Percentiles rank a stretch among this genome's conserved stretches.
These are phyloP conservation scores for Ceratopteris richardii DNA, from an alignment of 75 land plant genomes.

Conservation along the genomic window DNA sequence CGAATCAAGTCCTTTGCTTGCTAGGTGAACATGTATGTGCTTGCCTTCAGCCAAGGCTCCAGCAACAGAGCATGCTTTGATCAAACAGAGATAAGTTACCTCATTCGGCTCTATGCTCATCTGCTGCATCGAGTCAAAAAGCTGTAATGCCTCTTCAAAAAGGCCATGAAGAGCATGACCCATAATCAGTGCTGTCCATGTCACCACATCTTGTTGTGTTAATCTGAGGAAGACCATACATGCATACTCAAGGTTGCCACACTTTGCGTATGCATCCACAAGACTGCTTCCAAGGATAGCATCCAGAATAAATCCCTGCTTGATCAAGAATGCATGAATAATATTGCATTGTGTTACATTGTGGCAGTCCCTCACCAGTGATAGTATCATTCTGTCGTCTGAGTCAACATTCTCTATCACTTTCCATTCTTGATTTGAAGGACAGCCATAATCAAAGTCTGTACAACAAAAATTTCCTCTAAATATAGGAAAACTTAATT, in stretches of 20 bases:
- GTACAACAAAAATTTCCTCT: no score
- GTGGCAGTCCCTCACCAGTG: no score
- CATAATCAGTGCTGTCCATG: slow-evolving; percentile 14
- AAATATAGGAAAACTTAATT: no score
- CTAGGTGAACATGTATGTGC: background rate
- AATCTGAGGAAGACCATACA: slow-evolving; percentile 6
- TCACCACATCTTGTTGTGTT: slow-evolving; percentile 15
- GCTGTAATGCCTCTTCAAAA: slow-evolving; percentile 1
- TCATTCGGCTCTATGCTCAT: slow-evolving; percentile 5
- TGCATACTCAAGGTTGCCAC: slow-evolving; percentile 13
- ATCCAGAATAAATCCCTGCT: slow-evolving; percentile 34
- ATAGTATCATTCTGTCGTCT: no score
- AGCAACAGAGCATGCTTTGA: background rate
- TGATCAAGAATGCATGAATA: slow-evolving; percentile 27
- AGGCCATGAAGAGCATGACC: slow-evolving; percentile 12
- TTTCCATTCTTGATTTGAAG: no score
- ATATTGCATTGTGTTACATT: slow-evolving; percentile 7
- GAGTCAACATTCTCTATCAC: no score
- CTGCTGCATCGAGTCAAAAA: slow-evolving; percentile 7
- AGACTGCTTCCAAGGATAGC: slow-evolving; percentile 31
- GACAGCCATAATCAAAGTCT: no score
- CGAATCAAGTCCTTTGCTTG: background rate
- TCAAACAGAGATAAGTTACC: background rate
- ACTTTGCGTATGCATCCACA: slow-evolving; percentile 8
- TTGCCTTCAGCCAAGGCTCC: background rate